Base-by-base conservation (phyloP, 257 asterid species). In the Solanum lycopersicoides region DNA sequence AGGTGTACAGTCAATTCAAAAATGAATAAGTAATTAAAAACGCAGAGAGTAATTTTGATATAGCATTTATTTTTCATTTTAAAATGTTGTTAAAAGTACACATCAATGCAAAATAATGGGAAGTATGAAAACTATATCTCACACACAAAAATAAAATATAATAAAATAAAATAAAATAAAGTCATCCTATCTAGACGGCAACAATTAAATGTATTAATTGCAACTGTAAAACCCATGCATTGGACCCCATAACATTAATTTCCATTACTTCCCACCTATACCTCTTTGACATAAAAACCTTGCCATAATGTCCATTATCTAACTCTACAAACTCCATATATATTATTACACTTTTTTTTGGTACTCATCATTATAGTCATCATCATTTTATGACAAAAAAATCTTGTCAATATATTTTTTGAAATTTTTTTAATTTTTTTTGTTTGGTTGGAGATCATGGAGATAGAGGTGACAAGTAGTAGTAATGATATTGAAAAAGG, bases 241-340 rank as follows among this genome's bases (percentile, higher is more conserved):
- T 88, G 93, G 94, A 86, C 90, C 92, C 94, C 90, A 87, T 85
- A 77, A 93, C 92, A 88, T 93, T 35, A 92, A 90, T 89, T 76
- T 41, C 13, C 9, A 7, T 21, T 7, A 50, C 86, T 18, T 80
- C 7, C 92, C 89, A 6, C 59, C 87, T 69, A 76, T 59, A 21
- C 73, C 42, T 12, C 39, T 82, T 82, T 86, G 44, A 56, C 68
- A 80, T 18, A n/a, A 18, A 18, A 25, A 73, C 65, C 9, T 39
- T 32, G 25, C 34, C 53, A 74, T 35, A 75, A 75, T 75, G 41
- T 56, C 82, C 20, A 86, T 23, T 53, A 28, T 59, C 13, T 73
- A 41, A 23, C 35, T 82, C 35, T 23, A 14, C 32, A 34, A 37
- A 18, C 32, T 83, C 39, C 28, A 16, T 72, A 25, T 72, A 37